These are phyloP conservation scores for Pseudogymnoascus sp. DNA, from an alignment of 2,329 filamentous ascomycete species.

Conservation along the genomic window DNA sequence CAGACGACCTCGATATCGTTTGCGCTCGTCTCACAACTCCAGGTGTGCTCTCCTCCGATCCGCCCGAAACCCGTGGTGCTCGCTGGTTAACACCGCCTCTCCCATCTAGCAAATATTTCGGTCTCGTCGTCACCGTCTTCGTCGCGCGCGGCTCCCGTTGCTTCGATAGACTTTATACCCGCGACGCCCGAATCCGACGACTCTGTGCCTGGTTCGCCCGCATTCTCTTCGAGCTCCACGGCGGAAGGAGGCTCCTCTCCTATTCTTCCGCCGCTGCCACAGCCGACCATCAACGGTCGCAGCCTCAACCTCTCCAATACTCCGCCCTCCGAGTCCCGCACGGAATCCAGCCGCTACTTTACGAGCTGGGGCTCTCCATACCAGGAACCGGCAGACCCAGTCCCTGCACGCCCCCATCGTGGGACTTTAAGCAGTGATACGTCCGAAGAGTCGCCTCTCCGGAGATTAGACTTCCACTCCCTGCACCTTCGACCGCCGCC, in stretches of 20 bases:
- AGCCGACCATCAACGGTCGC: slow-evolving; percentile 47
- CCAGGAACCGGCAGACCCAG: slow-evolving; percentile 53
- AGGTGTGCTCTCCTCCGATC: slow-evolving; percentile 26
- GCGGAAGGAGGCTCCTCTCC: slow-evolving; percentile 50
- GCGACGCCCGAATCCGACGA: slow-evolving; percentile 10
- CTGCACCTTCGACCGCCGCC: slow-evolving; percentile 40
- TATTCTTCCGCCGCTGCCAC: slow-evolving; percentile 48
- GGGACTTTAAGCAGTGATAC: slow-evolving; percentile 50
- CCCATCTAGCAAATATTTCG: slow-evolving; percentile 20
- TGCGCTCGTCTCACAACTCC: slow-evolving; percentile 55
- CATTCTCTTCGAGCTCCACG: slow-evolving; percentile 54
- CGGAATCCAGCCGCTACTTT: slow-evolving; percentile 39
- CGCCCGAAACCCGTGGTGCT: neutral
- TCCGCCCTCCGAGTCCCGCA: slow-evolving; percentile 29
- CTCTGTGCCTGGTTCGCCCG: slow-evolving; percentile 40
- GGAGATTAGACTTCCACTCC: slow-evolving; percentile 48
- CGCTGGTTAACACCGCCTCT: slow-evolving; percentile 10
- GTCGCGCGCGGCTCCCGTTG: slow-evolving; percentile 49
- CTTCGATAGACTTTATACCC: slow-evolving; percentile 47
- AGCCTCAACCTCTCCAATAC: slow-evolving; percentile 47
- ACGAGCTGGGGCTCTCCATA: slow-evolving; percentile 94
- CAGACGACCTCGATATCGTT: slow-evolving; percentile 51
- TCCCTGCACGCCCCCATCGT: slow-evolving; percentile 32
- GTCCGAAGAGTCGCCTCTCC: slow-evolving; percentile 53
- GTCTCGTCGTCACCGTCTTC: slow-evolving; percentile 31